Percentiles rank a stretch among this genome's conserved stretches.
Evolutionary conservation across 2,329 filamentous ascomycete species (phyloP).

Genomic region (Scopulariopsis brevicaulis): DNA sequence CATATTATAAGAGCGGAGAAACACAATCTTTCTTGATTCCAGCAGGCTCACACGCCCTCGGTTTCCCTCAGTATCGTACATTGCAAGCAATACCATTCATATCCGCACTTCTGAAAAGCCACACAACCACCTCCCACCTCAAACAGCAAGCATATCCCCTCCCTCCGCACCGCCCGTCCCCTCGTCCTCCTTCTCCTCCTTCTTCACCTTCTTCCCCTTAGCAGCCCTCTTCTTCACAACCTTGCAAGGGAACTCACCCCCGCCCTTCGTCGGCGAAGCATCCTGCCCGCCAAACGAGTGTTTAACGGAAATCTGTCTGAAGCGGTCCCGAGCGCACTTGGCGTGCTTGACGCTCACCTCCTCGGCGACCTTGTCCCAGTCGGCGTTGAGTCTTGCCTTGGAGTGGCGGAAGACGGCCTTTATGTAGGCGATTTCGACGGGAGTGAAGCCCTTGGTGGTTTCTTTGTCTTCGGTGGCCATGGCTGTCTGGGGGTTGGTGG

Average conservation of each 20-base stretch:
- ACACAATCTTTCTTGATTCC: not conserved
- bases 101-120: not conserved
- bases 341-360: conserved; percentile 25
- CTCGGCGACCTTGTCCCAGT: conserved; percentile 25
- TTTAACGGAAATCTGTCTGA: conserved; percentile 25
- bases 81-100: not conserved
- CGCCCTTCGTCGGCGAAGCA: not conserved
- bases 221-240: not conserved
- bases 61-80: not conserved
- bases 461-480: not conserved
- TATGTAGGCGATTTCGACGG: conserved; percentile 17
- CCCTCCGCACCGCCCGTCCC: not conserved
- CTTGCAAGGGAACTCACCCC: not conserved
- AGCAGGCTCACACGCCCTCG: not conserved
- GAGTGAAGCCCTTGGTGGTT: conserved; percentile 14
- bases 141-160: not conserved
- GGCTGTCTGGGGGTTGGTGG: not conserved
- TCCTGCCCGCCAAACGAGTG: conserved; percentile 24
- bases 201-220: not conserved
- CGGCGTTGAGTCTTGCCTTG: conserved; percentile 24
- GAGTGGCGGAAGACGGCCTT: conserved; percentile 24
- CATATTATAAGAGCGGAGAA: not conserved
- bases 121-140: not conserved
- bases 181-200: not conserved
- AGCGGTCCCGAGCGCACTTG: conserved; percentile 29